phyloP scores from a whole-genome alignment of 2,329 filamentous ascomycete species.

The Parascedosporium putredinis region DNA sequence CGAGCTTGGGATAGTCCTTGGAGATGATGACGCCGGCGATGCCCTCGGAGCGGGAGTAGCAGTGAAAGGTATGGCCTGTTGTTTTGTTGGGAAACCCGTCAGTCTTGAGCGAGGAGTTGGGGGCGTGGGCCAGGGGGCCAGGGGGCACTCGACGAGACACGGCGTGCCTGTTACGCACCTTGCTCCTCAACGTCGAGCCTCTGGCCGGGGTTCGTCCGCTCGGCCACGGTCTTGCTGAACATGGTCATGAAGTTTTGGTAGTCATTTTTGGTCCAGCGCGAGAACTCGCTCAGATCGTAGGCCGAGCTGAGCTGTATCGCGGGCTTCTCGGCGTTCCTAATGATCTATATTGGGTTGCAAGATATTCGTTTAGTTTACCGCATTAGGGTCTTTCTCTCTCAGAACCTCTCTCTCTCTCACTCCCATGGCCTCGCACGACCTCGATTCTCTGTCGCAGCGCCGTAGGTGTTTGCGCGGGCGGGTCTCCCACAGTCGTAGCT shows the following conservation, averaged over 20 bases:
- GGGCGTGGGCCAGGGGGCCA: not conserved
- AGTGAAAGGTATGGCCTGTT: slow-evolving; percentile 58
- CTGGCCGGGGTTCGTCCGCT: slow-evolving; percentile 70
- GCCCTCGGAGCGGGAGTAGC: slow-evolving; percentile 64
- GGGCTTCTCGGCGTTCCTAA: slow-evolving; percentile 69
- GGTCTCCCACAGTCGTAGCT: too few relatives aligned
- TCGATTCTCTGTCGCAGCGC: too few relatives aligned
- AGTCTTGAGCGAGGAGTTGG: not conserved
- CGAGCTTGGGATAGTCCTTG: slow-evolving; percentile 65
- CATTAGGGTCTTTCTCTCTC: too few relatives aligned
- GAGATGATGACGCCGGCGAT: slow-evolving; percentile 69
- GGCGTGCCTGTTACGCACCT: slow-evolving; percentile 32
- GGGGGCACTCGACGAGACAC: not conserved
- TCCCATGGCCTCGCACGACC: too few relatives aligned
- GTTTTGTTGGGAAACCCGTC: not conserved
- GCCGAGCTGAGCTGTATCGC: slow-evolving; percentile 67
- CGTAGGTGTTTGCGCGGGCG: too few relatives aligned
- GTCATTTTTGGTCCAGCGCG: slow-evolving; percentile 67
- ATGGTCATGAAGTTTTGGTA: slow-evolving; percentile 67
- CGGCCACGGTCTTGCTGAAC: slow-evolving; percentile 79
- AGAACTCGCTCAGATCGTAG: slow-evolving; percentile 69
- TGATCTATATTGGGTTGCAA: too few relatives aligned
- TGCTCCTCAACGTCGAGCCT: slow-evolving; percentile 79
- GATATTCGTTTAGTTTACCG: too few relatives aligned
- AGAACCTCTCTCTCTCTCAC: too few relatives aligned